Percentiles rank a stretch among this genome's conserved stretches.
These are phyloP conservation scores for Cytospora piceae DNA, from an alignment of 2,329 filamentous ascomycete species.

Conservation along the genomic window DNA sequence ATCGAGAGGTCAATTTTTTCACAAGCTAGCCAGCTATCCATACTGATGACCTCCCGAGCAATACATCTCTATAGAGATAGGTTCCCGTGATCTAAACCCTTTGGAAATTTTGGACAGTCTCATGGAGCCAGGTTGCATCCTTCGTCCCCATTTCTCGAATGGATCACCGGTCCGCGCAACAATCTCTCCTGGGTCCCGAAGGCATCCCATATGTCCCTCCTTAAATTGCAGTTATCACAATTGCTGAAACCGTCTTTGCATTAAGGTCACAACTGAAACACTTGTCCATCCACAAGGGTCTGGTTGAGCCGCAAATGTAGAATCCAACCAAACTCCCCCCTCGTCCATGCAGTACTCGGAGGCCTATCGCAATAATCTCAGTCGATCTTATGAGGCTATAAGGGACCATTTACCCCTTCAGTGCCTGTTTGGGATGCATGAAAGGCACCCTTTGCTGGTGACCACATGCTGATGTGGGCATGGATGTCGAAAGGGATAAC, in stretches of 20 bases:
- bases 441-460: background rate
- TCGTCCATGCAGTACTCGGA: background rate
- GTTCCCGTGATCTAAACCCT: too few relatives aligned
- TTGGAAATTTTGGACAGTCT: too few relatives aligned
- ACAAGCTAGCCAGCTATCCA: too few relatives aligned
- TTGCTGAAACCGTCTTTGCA: background rate
- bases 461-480: background rate
- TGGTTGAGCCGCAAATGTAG: background rate
- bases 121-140: too few relatives aligned
- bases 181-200: background rate
- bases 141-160: background rate
- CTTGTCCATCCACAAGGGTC: background rate
- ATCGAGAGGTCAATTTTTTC: too few relatives aligned
- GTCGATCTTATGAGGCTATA: background rate
- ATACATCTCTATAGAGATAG: too few relatives aligned
- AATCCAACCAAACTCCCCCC: too few relatives aligned
- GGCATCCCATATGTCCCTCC: background rate
- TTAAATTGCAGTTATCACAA: background rate
- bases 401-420: background rate
- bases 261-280: background rate
- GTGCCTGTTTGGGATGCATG: background rate
- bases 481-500: background rate
- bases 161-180: background rate
- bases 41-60: too few relatives aligned
- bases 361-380: background rate